Conservation (phyloP, 768 basidiomycete species). For the Lentinula sp. region DNA sequence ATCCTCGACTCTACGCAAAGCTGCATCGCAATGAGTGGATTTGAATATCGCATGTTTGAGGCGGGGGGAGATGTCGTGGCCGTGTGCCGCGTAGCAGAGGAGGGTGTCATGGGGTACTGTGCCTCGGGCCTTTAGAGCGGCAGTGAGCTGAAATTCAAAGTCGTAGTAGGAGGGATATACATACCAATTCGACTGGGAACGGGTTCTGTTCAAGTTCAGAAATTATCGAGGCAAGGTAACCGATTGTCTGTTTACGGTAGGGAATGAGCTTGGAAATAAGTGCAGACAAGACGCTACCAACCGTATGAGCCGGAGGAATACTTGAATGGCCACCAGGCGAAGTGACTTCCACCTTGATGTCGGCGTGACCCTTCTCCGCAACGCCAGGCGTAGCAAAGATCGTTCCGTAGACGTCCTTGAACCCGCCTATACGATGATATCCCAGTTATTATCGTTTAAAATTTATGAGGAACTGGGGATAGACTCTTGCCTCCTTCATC, state of each 20-base stretch:
- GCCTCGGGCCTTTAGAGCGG: constrained; percentile 23
- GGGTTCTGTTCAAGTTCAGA: constrained; percentile 42
- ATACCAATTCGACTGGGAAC: constrained; percentile 28
- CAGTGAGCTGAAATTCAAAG: background rate
- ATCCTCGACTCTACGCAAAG: constrained; percentile 34
- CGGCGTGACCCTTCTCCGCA: constrained; percentile 47
- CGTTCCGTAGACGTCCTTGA: constrained; percentile 22
- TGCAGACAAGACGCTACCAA: constrained; percentile 10
- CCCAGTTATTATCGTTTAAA: background rate
- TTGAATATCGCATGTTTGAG: constrained; percentile 27
- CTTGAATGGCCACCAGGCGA: constrained; percentile 61
- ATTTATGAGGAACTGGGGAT: no score
- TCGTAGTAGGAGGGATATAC: background rate
- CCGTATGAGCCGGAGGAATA: constrained; percentile 58
- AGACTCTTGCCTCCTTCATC: constrained; percentile 46
- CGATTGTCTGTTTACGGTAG: constrained; percentile 35
- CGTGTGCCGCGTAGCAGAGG: constrained; percentile 46
- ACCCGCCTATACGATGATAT: constrained; percentile 8
- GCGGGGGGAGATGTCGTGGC: constrained; percentile 30
- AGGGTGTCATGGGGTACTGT: constrained; percentile 37
- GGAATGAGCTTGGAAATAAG: background rate
- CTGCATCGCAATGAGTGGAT: constrained; percentile 29
- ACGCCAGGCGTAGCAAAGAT: constrained; percentile 38
- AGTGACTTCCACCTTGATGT: constrained; percentile 37
- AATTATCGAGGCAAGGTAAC: constrained; percentile 50